Evolutionary conservation across 495 filamentous ascomycete species (phyloP).

Genomic region (Aspergillus sparsus): DNA sequence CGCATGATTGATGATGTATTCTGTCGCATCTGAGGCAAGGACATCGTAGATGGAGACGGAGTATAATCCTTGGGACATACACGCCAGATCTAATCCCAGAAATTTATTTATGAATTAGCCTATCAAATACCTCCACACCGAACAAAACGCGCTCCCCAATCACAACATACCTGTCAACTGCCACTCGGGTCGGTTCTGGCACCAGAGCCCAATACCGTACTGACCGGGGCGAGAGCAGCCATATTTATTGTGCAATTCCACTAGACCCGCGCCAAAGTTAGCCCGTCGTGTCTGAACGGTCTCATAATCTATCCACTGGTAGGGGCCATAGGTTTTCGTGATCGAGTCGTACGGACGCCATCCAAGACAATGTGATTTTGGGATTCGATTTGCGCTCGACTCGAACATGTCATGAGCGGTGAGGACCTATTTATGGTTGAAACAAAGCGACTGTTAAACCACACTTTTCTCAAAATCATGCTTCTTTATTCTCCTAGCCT

Average conservation of each 20-base stretch:
- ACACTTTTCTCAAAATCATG: background rate
- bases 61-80: slow-evolving; percentile 84
- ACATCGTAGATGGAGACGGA: slow-evolving; percentile 97
- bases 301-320: slow-evolving; percentile 80
- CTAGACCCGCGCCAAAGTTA: slow-evolving; percentile 83
- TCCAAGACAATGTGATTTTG: slow-evolving; percentile 70
- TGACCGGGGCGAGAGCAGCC: slow-evolving; percentile 61
- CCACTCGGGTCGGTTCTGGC: slow-evolving; percentile 96
- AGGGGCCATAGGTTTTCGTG: slow-evolving; percentile 75
- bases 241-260: slow-evolving; percentile 73
- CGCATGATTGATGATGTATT: slow-evolving; percentile 94
- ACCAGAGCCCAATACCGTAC: slow-evolving; percentile 91
- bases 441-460: slow-evolving; percentile 3
- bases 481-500: no score
- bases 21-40: slow-evolving; percentile 81
- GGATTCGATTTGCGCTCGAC: slow-evolving; percentile 59
- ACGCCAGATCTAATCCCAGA: slow-evolving; percentile 79
- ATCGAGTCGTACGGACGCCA: slow-evolving; percentile 74
- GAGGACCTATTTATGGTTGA: slow-evolving; percentile 42
- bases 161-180: slow-evolving; percentile 74
- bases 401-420: slow-evolving; percentile 86
- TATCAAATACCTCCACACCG: background rate
- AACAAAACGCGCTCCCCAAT: background rate
- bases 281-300: slow-evolving; percentile 77
- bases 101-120: no score